Evolutionary conservation across 139 green algal genomes (phyloP), one percentile per base, ranked within the genome.

Genomic region (Yamagishiella unicocca): DNA sequence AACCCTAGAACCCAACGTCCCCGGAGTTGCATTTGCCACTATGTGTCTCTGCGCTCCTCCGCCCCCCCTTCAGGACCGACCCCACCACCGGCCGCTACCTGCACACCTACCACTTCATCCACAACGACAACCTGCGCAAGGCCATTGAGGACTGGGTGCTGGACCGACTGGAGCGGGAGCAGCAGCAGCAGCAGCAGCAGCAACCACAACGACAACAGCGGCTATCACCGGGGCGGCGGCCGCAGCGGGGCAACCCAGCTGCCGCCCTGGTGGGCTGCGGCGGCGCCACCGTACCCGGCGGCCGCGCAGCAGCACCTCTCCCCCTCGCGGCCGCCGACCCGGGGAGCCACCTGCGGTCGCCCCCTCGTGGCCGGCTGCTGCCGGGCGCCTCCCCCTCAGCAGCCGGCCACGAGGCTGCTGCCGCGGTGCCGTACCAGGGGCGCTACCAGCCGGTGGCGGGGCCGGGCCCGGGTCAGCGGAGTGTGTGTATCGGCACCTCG

Each of bases 81-180:
- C 79, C 79, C 42, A 85, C 79, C 61, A 85, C 79, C 33, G 79
- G 79, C 40, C 79, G 79, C 61, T 46, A 64, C 62, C 62, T 85
- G 61, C 17, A 40, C 61, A 62, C 79, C 61, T 85, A 85, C 40
- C 79, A 85, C 40, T 85, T 85, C 79, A 85, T 85, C 61, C 79
- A 85, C 79, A 85, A 85, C 62, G 79, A 85, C 79, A 85, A 85
- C 62, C 79, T 85, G 79, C 58, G 79, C 29, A 85, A 76, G 61
- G 79, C 79, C 62, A 85, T 85, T 4, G 79, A 85, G 58, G 79
- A 85, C 79, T 85, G 79, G 79, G 79, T 85, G 40, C 14, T 12
- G 0, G 53, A 55, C 42, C 40, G 79, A 0, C 29, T 85, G 42
- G 79, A 12, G 19, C 61, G 40, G 0, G 53, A 85, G 79, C 29